Evolutionary conservation across 2,329 filamentous ascomycete species (phyloP).

Genomic region (Escovopsis sp.): DNA sequence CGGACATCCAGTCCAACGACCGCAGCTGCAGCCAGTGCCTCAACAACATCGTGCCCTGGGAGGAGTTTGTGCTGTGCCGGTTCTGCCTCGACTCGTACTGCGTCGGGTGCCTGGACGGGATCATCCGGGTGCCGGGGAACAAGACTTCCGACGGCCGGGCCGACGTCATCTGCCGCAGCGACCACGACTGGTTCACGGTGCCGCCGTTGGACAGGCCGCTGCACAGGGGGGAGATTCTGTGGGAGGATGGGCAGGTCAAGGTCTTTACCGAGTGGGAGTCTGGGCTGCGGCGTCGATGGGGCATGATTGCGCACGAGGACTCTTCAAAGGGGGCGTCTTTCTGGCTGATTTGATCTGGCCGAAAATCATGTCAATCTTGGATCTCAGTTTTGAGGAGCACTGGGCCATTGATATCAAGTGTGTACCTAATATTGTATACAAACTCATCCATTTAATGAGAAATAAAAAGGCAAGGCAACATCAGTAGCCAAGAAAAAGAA

Average conservation of each 20-base stretch:
- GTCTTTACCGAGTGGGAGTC: slow-evolving; percentile 23
- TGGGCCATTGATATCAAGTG: not conserved
- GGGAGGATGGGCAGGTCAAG: slow-evolving; percentile 16
- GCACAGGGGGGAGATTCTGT: slow-evolving; percentile 25
- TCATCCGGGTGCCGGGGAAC: slow-evolving; percentile 17
- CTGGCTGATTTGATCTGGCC: not conserved
- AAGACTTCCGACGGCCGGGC: slow-evolving; percentile 14
- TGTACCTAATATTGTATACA: not conserved
- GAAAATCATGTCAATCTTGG: too few relatives aligned
- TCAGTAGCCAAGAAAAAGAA: not conserved
- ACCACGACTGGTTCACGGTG: slow-evolving; percentile 26
- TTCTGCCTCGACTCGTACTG: slow-evolving; percentile 27
- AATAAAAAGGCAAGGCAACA: too few relatives aligned
- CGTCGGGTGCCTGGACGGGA: slow-evolving; percentile 16
- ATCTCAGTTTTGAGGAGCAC: not conserved
- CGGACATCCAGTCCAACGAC: slow-evolving; percentile 19
- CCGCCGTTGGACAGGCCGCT: slow-evolving; percentile 20
- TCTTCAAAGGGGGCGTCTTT: not conserved
- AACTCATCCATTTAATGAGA: not conserved
- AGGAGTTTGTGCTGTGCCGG: slow-evolving; percentile 21
- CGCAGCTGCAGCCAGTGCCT: slow-evolving; percentile 26
- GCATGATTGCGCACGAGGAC: not conserved
- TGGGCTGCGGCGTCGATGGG: slow-evolving; percentile 18
- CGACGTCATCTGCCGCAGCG: slow-evolving; percentile 19
- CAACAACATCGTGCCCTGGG: slow-evolving; percentile 16